Base-by-base conservation (phyloP, 2,329 filamentous ascomycete species). In the Penicillium polonicum region DNA sequence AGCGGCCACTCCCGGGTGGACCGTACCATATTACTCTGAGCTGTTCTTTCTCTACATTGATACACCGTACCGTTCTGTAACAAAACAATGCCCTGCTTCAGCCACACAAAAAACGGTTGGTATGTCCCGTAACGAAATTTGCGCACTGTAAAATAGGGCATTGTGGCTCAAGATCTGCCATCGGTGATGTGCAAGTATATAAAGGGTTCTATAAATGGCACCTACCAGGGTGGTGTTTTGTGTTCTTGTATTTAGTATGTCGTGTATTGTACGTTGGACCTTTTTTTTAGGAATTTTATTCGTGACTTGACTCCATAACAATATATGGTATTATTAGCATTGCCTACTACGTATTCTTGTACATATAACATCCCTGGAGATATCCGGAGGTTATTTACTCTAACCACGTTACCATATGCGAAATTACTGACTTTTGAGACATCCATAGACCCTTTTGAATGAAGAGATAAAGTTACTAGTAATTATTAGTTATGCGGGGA, bases 1-100 rank as follows among this genome's bases (percentile, higher is more conserved):
- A 52, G 39, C 60, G 60, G 60, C 43, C 44, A 23, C 44, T 60
- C 58, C 60, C 60, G 60, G 35, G 59, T 61, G 59, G 60, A 60
- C 25, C 33, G n/a, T 38, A 42, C 31, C 31, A 41, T n/a, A 38
- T 41, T 41, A 15, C 35, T 19, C 17, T 41, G 36, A 49, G 25
- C 23, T 42, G 50, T 52, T 49, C 13, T 41, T 31, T 38, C 15
- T 15, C 27, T 27, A 19, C 39, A 7, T 8, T 15, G 13, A 44
- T 45, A 29, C 13, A 17, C 8, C 10, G 44, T 42, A 42, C 36
- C 17, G 31, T 41, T 27, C 35, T 48, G 48, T 57, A 53, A 36
- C 4, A 12, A 15, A 45, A 29, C 23, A 50, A 25, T 10, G 15
- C n/a, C 51, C 51, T 41, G 33, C 51, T 21, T 49, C 17, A 52